phyloP scores from a whole-genome alignment of 805 yeast genomes.

The Dipodascopsis tothii region DNA sequence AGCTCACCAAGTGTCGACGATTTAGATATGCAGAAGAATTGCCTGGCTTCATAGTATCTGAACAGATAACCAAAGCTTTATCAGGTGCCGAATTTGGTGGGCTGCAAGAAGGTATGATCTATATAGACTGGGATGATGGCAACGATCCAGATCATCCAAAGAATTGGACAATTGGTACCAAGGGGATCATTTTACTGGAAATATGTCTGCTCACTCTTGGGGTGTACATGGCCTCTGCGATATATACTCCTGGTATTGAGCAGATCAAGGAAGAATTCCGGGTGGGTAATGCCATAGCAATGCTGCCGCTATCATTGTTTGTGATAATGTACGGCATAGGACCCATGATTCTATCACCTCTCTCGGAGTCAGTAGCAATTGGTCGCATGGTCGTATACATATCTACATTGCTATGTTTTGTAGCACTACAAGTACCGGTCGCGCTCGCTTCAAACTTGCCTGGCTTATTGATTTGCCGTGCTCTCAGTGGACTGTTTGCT shows the following conservation, averaged over 20 bases:
- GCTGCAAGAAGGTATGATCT: no score
- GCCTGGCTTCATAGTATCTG: no score
- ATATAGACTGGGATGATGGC: slow-evolving; percentile 15
- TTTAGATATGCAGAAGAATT: no score
- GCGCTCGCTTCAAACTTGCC: slow-evolving; percentile 44
- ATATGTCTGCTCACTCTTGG: slow-evolving; percentile 42
- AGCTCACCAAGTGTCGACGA: no score
- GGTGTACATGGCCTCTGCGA: slow-evolving; percentile 51
- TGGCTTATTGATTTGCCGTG: slow-evolving; percentile 43
- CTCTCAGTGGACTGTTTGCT: slow-evolving; percentile 49
- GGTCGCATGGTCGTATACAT: slow-evolving; percentile 49
- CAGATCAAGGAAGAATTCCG: slow-evolving; percentile 39
- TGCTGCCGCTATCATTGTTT: slow-evolving; percentile 46
- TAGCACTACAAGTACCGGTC: slow-evolving; percentile 47
- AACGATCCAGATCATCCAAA: slow-evolving; percentile 35
- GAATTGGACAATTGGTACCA: slow-evolving; percentile 45
- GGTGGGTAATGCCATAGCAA: slow-evolving; percentile 39
- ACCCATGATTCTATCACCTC: slow-evolving; percentile 51
- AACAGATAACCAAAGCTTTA: no score
- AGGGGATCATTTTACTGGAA: slow-evolving; percentile 34
- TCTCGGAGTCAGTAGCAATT: slow-evolving; percentile 46
- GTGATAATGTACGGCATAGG: slow-evolving; percentile 56
- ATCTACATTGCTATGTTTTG: slow-evolving; percentile 39
- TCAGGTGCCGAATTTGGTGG: no score
- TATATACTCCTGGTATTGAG: slow-evolving; percentile 45